Percentiles rank a stretch among this genome's conserved stretches.
These are phyloP conservation scores for Helicostylum pulchrum DNA, from an alignment of 192 early-diverging fungal genomes.

Conservation along the genomic window DNA sequence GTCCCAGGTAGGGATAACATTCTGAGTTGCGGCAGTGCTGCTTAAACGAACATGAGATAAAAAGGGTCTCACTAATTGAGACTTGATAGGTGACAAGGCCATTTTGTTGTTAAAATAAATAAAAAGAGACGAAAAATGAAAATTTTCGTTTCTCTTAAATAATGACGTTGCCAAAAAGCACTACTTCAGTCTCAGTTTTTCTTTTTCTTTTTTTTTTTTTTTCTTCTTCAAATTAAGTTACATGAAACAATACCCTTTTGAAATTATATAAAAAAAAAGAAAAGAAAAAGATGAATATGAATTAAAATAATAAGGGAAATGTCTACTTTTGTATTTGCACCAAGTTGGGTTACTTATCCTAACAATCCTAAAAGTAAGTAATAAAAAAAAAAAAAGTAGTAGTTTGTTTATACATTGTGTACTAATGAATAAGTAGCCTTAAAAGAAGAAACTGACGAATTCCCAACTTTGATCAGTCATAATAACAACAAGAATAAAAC, in stretches of 20 bases:
- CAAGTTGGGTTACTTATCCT: slow-evolving; percentile 9
- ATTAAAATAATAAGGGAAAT: slow-evolving; percentile 7
- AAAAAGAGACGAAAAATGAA: slow-evolving; percentile 7
- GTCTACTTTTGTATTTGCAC: slow-evolving; percentile 19
- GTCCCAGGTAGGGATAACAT: slow-evolving; percentile 49
- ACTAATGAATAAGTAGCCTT: not conserved
- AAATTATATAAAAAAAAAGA: slow-evolving; percentile 1
- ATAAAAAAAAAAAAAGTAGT: not conserved
- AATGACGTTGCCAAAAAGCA: not conserved
- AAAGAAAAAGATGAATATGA: not conserved
- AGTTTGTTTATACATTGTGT: not conserved
- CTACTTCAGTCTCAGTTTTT: slow-evolving; percentile 7
- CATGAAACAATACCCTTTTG: not conserved
- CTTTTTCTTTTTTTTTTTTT: not conserved
- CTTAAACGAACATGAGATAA: slow-evolving; percentile 2
- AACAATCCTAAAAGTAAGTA: slow-evolving; percentile 14
- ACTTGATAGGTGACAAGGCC: slow-evolving; percentile 8
- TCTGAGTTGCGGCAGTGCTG: not conserved
- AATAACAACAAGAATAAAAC: not conserved
- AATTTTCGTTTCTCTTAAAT: not conserved
- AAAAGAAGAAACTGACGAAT: not conserved
- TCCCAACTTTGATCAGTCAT: not conserved
- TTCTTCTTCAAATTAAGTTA: not conserved
- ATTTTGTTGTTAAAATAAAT: not conserved
- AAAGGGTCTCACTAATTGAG: slow-evolving; percentile 9